Conservation (phyloP, 176 grass and related monocot species). For the Pontederia crassipes region DNA sequence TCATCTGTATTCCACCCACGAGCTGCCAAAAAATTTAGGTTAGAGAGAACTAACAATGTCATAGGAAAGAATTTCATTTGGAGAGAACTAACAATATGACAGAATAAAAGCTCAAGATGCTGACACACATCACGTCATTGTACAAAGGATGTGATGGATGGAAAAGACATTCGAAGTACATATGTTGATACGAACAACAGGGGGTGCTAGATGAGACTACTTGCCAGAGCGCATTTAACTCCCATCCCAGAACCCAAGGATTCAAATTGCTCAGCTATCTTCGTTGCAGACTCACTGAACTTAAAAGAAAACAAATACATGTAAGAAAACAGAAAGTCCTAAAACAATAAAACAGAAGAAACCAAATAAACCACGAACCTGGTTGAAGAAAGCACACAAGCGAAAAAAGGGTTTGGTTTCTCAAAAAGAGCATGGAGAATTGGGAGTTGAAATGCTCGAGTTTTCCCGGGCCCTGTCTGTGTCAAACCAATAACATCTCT, state of each 20-base stretch:
- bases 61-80: slow-evolving; percentile 4
- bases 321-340: slow-evolving; percentile 5
- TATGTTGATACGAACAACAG: too few relatives aligned
- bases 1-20: slow-evolving; percentile 76
- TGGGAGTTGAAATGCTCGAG: slow-evolving; percentile 68
- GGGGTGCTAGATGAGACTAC: slow-evolving; percentile 2
- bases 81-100: neutral
- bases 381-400: slow-evolving; percentile 46
- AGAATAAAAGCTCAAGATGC: neutral
- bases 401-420: slow-evolving; percentile 54
- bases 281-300: slow-evolving; percentile 86
- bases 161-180: too few relatives aligned
- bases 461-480: slow-evolving; percentile 80
- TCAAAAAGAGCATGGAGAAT: slow-evolving; percentile 66
- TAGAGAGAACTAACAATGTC: too few relatives aligned
- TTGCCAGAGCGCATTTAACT: slow-evolving; percentile 60
- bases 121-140: neutral
- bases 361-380: slow-evolving; percentile 8
- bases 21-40: slow-evolving; percentile 24
- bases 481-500: slow-evolving; percentile 75
- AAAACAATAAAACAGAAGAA: neutral
- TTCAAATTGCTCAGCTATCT: slow-evolving; percentile 86
- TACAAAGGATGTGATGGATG: too few relatives aligned
- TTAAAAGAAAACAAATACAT: neutral
- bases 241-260: slow-evolving; percentile 64